phyloP scores from a whole-genome alignment of 2,329 filamentous ascomycete genomes.

The Colletotrichum higginsianum region DNA sequence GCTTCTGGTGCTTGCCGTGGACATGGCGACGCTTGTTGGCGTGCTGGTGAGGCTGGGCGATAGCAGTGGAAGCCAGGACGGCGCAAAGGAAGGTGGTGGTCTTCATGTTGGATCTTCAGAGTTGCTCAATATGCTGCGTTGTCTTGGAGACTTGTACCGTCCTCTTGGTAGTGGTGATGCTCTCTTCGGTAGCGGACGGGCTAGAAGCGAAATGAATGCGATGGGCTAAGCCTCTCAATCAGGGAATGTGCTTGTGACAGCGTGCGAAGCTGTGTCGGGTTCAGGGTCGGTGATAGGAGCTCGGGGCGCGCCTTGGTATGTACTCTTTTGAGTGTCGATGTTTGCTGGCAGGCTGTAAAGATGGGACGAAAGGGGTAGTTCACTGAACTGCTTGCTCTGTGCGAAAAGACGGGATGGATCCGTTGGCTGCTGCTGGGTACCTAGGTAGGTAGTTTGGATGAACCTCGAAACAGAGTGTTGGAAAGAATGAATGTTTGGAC shows the following conservation, averaged over 20 bases:
- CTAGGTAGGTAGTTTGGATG: conserved; percentile 23
- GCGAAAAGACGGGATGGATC: conserved; percentile 35
- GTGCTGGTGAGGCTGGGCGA: conserved; percentile 66
- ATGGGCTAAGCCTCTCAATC: conserved; percentile 29
- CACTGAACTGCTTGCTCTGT: conserved; percentile 38
- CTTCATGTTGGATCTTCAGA: conserved; percentile 58
- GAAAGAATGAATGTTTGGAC: conserved; percentile 39
- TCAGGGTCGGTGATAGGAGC: conserved; percentile 32
- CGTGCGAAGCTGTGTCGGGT: conserved; percentile 24
- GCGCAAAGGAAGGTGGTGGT: conserved; percentile 56
- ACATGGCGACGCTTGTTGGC: conserved; percentile 53
- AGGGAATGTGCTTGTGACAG: conserved; percentile 40
- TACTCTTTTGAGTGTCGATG: conserved; percentile 8
- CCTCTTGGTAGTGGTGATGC: conserved; percentile 20
- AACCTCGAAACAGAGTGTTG: conserved; percentile 31
- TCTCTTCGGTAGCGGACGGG: conserved; percentile 28
- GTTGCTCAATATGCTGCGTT: conserved; percentile 10
- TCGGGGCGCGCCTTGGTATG: conserved; percentile 38
- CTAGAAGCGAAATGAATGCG: conserved; percentile 42
- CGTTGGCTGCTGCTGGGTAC: neutral
- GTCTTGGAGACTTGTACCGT: conserved; percentile 28
- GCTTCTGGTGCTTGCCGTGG: conserved; percentile 52
- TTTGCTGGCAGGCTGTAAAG: conserved; percentile 30
- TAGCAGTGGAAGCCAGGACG: conserved; percentile 60
- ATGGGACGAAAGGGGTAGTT: conserved; percentile 38